Evolutionary conservation across 305 asterid species (phyloP), one percentile per base, ranked within the genome.

Genomic region (Ilex paraguariensis): DNA sequence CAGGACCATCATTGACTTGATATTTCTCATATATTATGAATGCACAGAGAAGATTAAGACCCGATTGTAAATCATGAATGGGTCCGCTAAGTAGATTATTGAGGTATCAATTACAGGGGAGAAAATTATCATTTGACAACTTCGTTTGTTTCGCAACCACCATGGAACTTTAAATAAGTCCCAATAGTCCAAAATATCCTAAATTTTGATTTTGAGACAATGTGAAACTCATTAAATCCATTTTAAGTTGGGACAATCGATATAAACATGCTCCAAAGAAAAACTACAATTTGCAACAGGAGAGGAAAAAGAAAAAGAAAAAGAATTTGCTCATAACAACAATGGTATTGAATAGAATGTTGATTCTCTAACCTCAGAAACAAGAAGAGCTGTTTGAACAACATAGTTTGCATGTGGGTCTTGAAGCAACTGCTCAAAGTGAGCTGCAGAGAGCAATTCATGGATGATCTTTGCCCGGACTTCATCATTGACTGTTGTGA

Each of bases 361-460:
- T 10, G 65, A 12, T 45, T 32, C 59, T 36, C 59, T 42, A 74
- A 92, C 97, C 98, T 88, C 88, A 39, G 93, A 71, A 72, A 76
- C 75, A 42, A 75, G 82, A 60, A 92, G 91, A 62, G 97, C 95
- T 13, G 84, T 90, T 71, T 88, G 98, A 68, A 92, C 63, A 63
- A 92, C 98, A 69, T 92, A 92, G 66, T 92, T 92, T 63, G 96
- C 98, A 66, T 88, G 92, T n/a, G 98, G 97, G 54, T 89, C 97
- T 72, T 87, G 97, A 78, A 92, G 87, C 82, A 89, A 72, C 77
- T 82, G 98, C 66, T 87, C 97, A 55, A 92, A 82, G 70, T 81
- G 86, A 54, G 86, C 55, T 48, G 86, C 81, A 17, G 85, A 77
- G 62, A 89, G 84, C 73, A 92, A 70, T 73, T 92, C 98, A 7